Base-by-base conservation (phyloP, 108 stramenopile species). In the Parietichytrium sp. region DNA sequence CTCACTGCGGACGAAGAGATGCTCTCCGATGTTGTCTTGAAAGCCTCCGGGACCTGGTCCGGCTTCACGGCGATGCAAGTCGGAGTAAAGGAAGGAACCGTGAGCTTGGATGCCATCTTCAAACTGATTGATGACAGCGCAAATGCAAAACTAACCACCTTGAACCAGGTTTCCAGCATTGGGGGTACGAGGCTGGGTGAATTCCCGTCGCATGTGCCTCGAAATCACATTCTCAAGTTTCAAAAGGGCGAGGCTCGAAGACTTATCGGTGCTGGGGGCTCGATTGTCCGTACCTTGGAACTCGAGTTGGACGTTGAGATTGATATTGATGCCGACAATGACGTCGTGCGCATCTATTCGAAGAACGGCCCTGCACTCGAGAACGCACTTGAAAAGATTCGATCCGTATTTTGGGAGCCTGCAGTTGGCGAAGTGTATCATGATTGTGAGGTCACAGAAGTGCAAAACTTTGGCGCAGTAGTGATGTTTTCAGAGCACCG, bases 1-100 rank as follows among this genome's bases (percentile, higher is more conserved):
- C 93, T 95, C 61, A 87, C 90, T 18, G 95, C 95, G 38, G 90
- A 92, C 10, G 94, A 96, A 84, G 91, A 92, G 61, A 90, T 91
- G 49, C 90, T 86, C 81, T 94, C 95, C 16, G 86, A 87, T 52
- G 95, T 97, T 93, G 96, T 95, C 86, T 95, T 94, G 85, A 97
- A 97, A 86, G 86, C 95, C 30, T 94, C 93, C 15, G 95, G 96
- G 7, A 94, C 96, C 7, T 23, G 12, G 3, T 33, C 42, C 48
- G 91, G 93, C 26, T 86, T 97, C 49, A 97, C 96, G 16, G 94
- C 93, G 29, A 86, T 93, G 38, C 96, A 96, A 81, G 53, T 85
- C 3, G 81, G 83, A 78, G 51, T 80, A 20, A 91, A 92, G 77
- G 15, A 20, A 13, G 61, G 61, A n/a, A n/a, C n/a, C 3, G 61